phyloP scores from a whole-genome alignment of 768 basidiomycete genomes.

The Pleurotus platypus region DNA sequence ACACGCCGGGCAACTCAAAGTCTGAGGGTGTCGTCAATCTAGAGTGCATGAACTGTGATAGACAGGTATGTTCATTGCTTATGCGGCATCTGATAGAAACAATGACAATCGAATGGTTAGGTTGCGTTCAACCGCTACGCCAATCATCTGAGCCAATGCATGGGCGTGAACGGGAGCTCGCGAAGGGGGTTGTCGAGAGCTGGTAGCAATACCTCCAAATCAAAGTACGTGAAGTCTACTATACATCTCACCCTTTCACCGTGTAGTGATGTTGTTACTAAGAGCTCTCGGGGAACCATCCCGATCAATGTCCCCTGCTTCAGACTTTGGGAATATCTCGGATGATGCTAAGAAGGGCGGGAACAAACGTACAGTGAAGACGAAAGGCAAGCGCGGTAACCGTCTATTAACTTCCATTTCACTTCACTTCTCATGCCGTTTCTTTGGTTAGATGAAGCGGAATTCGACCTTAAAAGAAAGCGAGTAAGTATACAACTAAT shows the following conservation, averaged over 20 bases:
- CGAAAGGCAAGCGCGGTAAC: slow-evolving; percentile 58
- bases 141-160: slow-evolving; percentile 74
- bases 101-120: slow-evolving; percentile 31
- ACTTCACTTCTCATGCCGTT: background rate
- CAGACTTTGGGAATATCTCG: slow-evolving; percentile 61
- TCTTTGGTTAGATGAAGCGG: slow-evolving; percentile 61
- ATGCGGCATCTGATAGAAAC: background rate
- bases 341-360: slow-evolving; percentile 46
- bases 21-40: slow-evolving; percentile 60
- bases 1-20: slow-evolving; percentile 56
- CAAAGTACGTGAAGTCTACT: slow-evolving; percentile 43
- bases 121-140: slow-evolving; percentile 84
- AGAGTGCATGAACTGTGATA: slow-evolving; percentile 74
- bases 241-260: slow-evolving; percentile 10
- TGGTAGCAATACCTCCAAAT: slow-evolving; percentile 41
- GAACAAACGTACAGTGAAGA: slow-evolving; percentile 50
- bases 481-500: slow-evolving; percentile 32
- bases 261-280: slow-evolving; percentile 9
- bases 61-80: slow-evolving; percentile 49
- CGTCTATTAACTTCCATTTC: background rate
- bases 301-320: slow-evolving; percentile 65
- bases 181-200: slow-evolving; percentile 56
- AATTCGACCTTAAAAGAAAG: slow-evolving; percentile 67
- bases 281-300: slow-evolving; percentile 62
- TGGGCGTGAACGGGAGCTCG: slow-evolving; percentile 65